phyloP scores from a whole-genome alignment of 176 grass and related monocot genomes.

The Rhipidocladum racemiflorum region DNA sequence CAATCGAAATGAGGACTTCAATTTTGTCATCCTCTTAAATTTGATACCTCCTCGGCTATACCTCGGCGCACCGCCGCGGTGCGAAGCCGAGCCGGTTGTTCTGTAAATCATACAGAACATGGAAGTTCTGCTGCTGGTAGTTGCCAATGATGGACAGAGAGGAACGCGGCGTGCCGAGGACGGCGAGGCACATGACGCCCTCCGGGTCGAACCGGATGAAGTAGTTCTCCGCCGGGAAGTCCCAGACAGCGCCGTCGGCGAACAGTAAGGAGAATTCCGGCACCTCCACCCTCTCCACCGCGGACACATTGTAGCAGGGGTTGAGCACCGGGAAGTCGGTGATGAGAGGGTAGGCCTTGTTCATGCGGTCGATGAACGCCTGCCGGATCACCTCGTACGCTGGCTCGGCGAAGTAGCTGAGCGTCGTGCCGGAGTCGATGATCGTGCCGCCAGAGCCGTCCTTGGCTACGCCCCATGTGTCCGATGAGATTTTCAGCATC shows the following conservation, averaged over 20 bases:
- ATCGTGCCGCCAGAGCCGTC: constrained; percentile 81
- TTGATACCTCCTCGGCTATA: constrained; percentile 15
- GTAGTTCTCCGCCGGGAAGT: constrained; percentile 87
- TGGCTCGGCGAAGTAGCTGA: constrained; percentile 84
- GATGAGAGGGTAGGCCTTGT: constrained; percentile 44
- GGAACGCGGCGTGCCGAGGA: constrained; percentile 61
- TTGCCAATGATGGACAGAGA: constrained; percentile 77
- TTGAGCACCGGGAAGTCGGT: constrained; percentile 61
- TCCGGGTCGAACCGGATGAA: constrained; percentile 78
- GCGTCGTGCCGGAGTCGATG: constrained; percentile 91
- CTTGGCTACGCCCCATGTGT: constrained; percentile 38
- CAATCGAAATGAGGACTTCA: constrained; percentile 23
- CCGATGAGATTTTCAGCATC: constrained; percentile 32
- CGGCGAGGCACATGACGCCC: constrained; percentile 67
- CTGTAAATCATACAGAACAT: constrained; percentile 73
- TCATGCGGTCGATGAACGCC: constrained; percentile 57
- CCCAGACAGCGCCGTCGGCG: constrained; percentile 73
- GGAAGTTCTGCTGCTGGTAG: constrained; percentile 97
- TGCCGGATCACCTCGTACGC: constrained; percentile 63
- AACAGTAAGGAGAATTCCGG: constrained; percentile 67
- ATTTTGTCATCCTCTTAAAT: not conserved
- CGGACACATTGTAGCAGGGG: constrained; percentile 91
- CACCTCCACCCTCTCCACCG: constrained; percentile 54
- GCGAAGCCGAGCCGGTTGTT: constrained; percentile 69
- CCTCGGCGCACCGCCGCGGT: constrained; percentile 70